Percentiles rank a stretch among this genome's conserved stretches.
These are phyloP conservation scores for Glutinoglossum americanum DNA, from an alignment of 495 filamentous ascomycete genomes.

Conservation along the genomic window DNA sequence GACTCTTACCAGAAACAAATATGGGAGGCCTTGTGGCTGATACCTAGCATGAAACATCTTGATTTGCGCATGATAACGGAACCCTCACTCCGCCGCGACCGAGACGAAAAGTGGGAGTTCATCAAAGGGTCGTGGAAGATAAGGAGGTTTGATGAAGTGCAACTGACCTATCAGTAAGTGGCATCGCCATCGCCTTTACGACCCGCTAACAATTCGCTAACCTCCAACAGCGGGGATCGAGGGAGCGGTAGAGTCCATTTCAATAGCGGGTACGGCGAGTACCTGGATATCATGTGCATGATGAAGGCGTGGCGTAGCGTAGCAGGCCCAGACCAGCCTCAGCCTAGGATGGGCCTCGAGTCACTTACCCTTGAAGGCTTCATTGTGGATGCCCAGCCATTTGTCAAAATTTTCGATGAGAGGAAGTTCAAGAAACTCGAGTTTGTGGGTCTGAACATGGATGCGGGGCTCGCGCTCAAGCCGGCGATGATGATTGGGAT, in stretches of 20 bases:
- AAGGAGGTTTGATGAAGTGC: not conserved
- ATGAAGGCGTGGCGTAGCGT: not conserved
- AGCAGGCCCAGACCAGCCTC: not conserved
- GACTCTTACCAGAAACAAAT: not conserved
- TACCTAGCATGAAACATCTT: not conserved
- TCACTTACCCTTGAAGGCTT: not conserved
- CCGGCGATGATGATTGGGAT: not conserved
- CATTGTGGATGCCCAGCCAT: not conserved
- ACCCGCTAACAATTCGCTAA: not conserved
- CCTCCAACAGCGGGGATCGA: not conserved
- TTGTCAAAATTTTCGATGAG: not conserved
- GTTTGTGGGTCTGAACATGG: not conserved
- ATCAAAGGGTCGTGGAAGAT: not conserved
- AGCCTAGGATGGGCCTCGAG: not conserved
- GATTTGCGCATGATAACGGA: slow-evolving; percentile 1
- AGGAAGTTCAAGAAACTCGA: not conserved
- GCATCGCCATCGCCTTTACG: not conserved
- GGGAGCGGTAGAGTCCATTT: not conserved
- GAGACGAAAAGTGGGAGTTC: not conserved
- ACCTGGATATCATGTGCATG: not conserved
- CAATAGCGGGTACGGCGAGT: not conserved
- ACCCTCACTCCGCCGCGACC: not conserved
- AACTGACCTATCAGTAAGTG: not conserved
- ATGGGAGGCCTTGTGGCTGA: not conserved
- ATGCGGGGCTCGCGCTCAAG: not conserved